These are phyloP conservation scores for Stylonectria norvegica DNA, from an alignment of 2,329 filamentous ascomycete genomes.

Conservation along the genomic window DNA sequence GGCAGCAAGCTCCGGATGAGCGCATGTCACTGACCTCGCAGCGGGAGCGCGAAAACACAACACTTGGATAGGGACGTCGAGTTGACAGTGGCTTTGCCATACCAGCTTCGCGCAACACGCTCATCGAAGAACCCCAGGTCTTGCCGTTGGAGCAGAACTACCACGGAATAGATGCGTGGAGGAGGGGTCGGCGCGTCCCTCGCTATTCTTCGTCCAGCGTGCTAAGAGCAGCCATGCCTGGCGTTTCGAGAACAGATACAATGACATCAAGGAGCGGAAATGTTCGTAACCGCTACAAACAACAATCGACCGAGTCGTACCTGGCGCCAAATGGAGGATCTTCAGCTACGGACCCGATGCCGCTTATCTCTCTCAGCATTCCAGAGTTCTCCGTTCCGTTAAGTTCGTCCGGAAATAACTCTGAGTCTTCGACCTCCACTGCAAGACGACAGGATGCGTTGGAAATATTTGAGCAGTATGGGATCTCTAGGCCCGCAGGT, in stretches of 20 bases:
- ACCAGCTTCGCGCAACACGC: conserved; percentile 24
- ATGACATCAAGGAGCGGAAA: no score
- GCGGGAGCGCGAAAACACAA: conserved; percentile 23
- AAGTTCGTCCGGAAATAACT: conserved; percentile 15
- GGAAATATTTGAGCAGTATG: conserved; percentile 46
- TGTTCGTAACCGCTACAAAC: no score
- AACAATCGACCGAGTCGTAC: background rate
- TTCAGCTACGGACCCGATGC: conserved; percentile 3
- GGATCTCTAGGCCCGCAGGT: conserved; percentile 43
- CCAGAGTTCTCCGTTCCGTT: conserved; percentile 1
- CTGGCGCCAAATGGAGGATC: conserved; percentile 1
- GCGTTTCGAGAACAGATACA: no score
- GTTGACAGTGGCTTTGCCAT: conserved; percentile 22
- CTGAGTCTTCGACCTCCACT: conserved; percentile 31
- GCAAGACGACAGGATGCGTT: conserved; percentile 41
- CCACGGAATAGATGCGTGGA: conserved; percentile 15
- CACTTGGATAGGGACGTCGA: conserved; percentile 29
- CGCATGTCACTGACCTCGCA: conserved; percentile 9
- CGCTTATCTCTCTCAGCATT: conserved; percentile 3
- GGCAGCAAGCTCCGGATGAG: conserved; percentile 8
- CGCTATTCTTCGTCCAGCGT: no score
- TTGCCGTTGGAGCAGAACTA: conserved; percentile 20
- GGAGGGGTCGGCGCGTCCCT: conserved; percentile 11
- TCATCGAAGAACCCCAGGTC: conserved; percentile 17
- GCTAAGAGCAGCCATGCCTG: no score